phyloP scores from a whole-genome alignment of 305 asterid genomes.

The Fraxinus baroniana region DNA sequence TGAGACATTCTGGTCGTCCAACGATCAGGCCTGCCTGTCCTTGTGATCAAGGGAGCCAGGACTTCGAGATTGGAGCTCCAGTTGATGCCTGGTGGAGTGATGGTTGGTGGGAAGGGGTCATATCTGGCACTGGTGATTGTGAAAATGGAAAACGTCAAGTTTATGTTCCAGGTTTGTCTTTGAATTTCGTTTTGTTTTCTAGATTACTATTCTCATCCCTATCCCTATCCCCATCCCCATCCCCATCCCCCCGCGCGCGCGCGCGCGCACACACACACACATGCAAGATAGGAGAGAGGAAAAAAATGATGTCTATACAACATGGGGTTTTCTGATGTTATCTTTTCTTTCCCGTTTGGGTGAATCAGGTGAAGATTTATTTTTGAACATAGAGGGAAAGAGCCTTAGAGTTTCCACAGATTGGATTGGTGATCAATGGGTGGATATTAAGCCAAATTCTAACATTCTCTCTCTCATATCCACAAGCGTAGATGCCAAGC shows the following conservation, averaged over 20 bases:
- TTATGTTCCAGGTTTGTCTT: slow-evolving; percentile 68
- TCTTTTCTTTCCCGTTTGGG: background rate
- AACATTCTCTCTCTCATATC: slow-evolving; percentile 52
- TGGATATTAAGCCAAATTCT: slow-evolving; percentile 65
- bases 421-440: slow-evolving; percentile 86
- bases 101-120: slow-evolving; percentile 99
- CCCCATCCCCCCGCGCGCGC: too few relatives aligned
- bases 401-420: slow-evolving; percentile 80
- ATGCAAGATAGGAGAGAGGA: background rate
- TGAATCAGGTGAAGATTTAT: slow-evolving; percentile 74
- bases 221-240: too few relatives aligned
- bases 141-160: slow-evolving; percentile 51
- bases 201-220: background rate
- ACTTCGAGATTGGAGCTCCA: slow-evolving; percentile 66
- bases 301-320: background rate
- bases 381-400: slow-evolving; percentile 46
- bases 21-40: slow-evolving; percentile 66
- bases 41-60: slow-evolving; percentile 28
- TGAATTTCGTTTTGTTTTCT: background rate
- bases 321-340: background rate
- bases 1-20: slow-evolving; percentile 66
- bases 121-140: slow-evolving; percentile 38
- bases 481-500: slow-evolving; percentile 48
- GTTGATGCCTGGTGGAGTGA: slow-evolving; percentile 98
- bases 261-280: background rate